Evolutionary conservation across 179 eudicot genomes (phyloP).

Genomic region (Silene noctiflora): DNA sequence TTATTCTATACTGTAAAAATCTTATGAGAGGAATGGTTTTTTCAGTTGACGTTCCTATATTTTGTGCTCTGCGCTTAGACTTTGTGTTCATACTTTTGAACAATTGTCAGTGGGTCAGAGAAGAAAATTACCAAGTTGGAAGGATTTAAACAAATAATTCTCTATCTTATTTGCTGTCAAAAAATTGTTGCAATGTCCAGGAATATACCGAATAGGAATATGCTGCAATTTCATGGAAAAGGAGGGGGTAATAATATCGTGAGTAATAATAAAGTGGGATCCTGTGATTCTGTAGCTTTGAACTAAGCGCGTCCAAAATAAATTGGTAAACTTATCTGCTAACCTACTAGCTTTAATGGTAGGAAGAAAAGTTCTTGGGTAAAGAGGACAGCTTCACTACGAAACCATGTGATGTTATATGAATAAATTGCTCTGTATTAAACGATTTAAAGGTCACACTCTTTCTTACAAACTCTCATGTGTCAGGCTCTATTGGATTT

Average conservation of each 20-base stretch:
- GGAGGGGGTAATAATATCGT: no score
- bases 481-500: neutral
- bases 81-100: neutral
- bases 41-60: neutral
- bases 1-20: neutral
- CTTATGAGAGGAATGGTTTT: neutral
- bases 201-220: no score
- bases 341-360: no score
- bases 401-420: neutral
- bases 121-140: neutral
- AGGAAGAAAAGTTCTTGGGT: neutral
- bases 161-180: no score
- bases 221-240: no score
- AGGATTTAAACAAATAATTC: no score
- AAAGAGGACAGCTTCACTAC: neutral
- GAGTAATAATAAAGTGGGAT: no score
- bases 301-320: no score
- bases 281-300: no score
- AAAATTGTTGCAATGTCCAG: no score
- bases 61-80: neutral
- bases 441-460: neutral
- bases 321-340: no score
- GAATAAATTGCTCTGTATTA: neutral
- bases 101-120: neutral
- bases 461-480: neutral